Evolutionary conservation across 75 land plant genomes (phyloP), one percentile per base, ranked within the genome.

Genomic region (Chamaecyparis obtusa): DNA sequence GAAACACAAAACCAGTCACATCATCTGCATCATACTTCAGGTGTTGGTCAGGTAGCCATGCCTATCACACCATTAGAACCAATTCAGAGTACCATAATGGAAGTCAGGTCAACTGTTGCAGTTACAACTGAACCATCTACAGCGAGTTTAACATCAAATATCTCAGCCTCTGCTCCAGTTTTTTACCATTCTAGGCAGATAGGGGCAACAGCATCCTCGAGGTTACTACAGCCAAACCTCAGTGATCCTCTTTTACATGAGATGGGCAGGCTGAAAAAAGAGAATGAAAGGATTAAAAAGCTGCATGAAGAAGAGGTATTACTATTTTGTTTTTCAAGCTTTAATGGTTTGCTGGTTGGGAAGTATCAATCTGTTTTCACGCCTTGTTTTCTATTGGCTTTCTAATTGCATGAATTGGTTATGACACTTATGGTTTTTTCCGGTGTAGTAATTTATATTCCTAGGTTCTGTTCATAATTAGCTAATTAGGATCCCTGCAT

Each of bases 271-370:
- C 8, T 78, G 39, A 21, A 8, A 27, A 78, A 19, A 39, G 81
- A 78, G 81, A 78, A 24, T 39, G 81, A 78, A 24, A 37, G 43
- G 43, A 78, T 78, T 7, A 78, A 41, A 78, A 78, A 19, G 24
- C 81, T 78, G 37, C 44, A 78, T 39, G 81, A 78, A 78, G 81
- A 78, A 78, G 43, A 78, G 81, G 81, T 78, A 78, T 75, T 74
- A 3, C 35, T 30, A 30, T 77, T 77, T 64, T 4, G 7, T 64
- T 24, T 78, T 78, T 39, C 39, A 78, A 39, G 81, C 19, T 78
- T 9, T 6, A 39, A 78, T 19, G 44, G 44, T 21, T 37, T 78
- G 81, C 21, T 78, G 39, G 39, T 78, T 78, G 19, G 39, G 44
- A 7, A 17, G 36, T 78, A 5, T 39, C 27, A 21, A 24, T 78